Percentiles rank a stretch among this genome's conserved stretches.
phyloP scores from a whole-genome alignment of 2,329 filamentous ascomycete species.

The Orbilia oligospora region DNA sequence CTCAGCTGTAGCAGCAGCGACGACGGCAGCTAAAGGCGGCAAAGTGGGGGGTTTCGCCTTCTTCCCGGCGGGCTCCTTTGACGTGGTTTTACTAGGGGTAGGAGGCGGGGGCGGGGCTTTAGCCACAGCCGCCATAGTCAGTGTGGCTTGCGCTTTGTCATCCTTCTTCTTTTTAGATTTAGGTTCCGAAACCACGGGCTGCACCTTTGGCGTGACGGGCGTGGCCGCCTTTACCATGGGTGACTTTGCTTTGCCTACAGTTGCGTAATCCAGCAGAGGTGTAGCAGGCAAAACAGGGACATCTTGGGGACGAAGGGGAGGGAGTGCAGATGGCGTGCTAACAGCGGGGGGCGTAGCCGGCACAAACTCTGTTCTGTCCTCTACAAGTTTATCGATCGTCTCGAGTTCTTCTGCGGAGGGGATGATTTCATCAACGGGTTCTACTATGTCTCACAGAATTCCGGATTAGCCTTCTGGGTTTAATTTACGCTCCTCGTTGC shows the following conservation, averaged over 20 bases:
- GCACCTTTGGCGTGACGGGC: conserved; percentile 37
- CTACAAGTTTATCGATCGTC: conserved; percentile 53
- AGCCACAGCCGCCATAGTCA: conserved; percentile 50
- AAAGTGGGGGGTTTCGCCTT: conserved; percentile 55
- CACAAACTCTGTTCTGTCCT: conserved; percentile 49
- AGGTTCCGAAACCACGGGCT: conserved; percentile 33
- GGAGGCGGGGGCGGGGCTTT: conserved; percentile 43
- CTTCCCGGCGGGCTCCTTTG: conserved; percentile 39
- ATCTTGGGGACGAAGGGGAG: conserved; percentile 49
- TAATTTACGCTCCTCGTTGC: conserved; percentile 35
- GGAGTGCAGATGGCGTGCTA: conserved; percentile 15
- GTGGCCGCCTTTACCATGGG: conserved; percentile 36
- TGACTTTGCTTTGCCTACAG: conserved; percentile 37
- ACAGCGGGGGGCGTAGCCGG: conserved; percentile 32
- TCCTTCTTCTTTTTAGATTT: conserved; percentile 53
- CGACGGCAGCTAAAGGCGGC: conserved; percentile 50
- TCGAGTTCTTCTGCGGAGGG: conserved; percentile 51
- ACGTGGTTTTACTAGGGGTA: conserved; percentile 16
- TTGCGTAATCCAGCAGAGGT: conserved; percentile 47
- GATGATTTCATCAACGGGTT: conserved; percentile 53
- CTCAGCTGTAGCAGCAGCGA: conserved; percentile 52
- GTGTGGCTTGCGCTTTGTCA: conserved; percentile 41
- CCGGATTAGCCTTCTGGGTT: conserved; percentile 50
- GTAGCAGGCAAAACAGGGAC: conserved; percentile 51
- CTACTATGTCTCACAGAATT: conserved; percentile 42